Base-by-base conservation (phyloP, 495 filamentous ascomycete species). In the Aspergillus leporis region DNA sequence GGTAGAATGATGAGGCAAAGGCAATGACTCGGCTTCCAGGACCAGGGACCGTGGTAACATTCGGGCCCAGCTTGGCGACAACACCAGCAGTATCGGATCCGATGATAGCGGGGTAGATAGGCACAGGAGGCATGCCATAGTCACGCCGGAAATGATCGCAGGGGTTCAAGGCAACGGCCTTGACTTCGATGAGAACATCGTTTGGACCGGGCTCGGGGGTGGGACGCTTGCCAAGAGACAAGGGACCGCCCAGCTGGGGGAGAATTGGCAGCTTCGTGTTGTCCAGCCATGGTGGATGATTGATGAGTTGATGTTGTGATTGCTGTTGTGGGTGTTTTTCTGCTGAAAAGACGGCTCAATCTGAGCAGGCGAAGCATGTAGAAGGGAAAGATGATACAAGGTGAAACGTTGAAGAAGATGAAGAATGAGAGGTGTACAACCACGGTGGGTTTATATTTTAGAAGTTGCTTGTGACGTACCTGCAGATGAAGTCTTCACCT, bases 151-250 rank as follows among this genome's bases (percentile, higher is more conserved):
- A 61, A 30, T 48, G 51, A 59, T 82, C 78, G 49, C 76, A 49
- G 5, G 75, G 77, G 62, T 83, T 83, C 21, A 83, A 46, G 5
- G 79, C 81, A 46, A 81, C 31, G 16, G 59, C 53, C n/a, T 61
- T 61, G 53, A 56, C 59, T 53, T 56, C 53, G 36, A 56, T 61
- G 22, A 61, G 47, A 28, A 56, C 34, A n/a, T 61, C 59, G 34
- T 66, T 62, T 12, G 31, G 31, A 10, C 31, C 31, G 31, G 31
- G 31, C 31, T 32, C 31, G 31, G 31, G 31, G 5, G 31, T 32
- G 31, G 31, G 31, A 5, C 31, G 31, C 31, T 5, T 32, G 31
- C 31, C 31, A 5, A 32, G 31, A 32, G 31, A 32, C 31, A 49
- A 49, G 46, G 46, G 46, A 18, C 46, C 46, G 28, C 21, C 46